Evolutionary conservation across 192 early-diverging fungal species (phyloP).

Genomic region (Gigaspora rosea): DNA sequence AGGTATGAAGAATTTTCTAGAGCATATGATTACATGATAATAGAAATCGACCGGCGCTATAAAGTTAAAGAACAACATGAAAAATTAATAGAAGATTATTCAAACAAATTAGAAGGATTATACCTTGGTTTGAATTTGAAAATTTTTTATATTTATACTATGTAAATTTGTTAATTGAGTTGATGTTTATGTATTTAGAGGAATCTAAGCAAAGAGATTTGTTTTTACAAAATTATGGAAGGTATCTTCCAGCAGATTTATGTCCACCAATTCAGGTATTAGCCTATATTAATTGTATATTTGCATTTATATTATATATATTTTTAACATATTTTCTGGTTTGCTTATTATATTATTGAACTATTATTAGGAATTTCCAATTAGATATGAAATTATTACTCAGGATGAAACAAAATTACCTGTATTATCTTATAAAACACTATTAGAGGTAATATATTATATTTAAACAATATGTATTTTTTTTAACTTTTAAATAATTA

Average conservation of each 20-base stretch:
- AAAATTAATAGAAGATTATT: conserved; percentile 29
- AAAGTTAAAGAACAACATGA: conserved; percentile 24
- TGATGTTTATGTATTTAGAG: background rate
- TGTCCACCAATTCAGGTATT: conserved; percentile 25
- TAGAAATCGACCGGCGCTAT: conserved; percentile 34
- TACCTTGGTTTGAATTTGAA: conserved; percentile 21
- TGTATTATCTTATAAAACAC: conserved; percentile 1
- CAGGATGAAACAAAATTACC: conserved; percentile 1
- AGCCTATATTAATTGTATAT: background rate
- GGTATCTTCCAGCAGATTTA: conserved; percentile 29
- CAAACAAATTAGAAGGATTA: conserved; percentile 26
- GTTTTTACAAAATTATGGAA: conserved; percentile 28
- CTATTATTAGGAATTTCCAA: conserved; percentile 12
- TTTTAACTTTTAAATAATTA: background rate
- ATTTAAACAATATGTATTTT: background rate
- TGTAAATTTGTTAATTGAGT: background rate
- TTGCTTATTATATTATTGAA: background rate
- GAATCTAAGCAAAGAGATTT: conserved; percentile 13
- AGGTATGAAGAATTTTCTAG: conserved; percentile 37
- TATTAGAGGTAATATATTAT: conserved; percentile 9
- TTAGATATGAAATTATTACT: conserved; percentile 17
- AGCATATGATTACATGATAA: conserved; percentile 31
- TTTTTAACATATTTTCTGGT: background rate
- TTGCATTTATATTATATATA: background rate
- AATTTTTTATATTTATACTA: background rate